Evolutionary conservation across 1,284 basidiomycete species (phyloP), one percentile per base, ranked within the genome.

Genomic region (Moesziomyces parantarcticus): DNA sequence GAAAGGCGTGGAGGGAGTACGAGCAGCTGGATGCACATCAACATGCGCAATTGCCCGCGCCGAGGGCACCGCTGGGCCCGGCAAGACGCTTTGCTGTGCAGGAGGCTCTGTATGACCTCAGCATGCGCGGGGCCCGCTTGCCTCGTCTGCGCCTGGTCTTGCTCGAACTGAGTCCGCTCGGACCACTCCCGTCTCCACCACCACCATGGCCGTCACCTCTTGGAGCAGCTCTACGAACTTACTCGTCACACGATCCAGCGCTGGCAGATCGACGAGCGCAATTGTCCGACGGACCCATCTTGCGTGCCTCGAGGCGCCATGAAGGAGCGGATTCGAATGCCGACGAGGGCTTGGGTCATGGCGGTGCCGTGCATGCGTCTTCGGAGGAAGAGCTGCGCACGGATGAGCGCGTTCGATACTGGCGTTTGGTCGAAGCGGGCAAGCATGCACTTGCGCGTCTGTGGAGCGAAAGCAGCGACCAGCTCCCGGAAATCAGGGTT

Each of bases 31-130:
- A 61, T 7, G 21, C 60, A 4, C 66, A 58, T 41, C 49, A 54
- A 10, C 59, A 69, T 21, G 61, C 54, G 10, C 61, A 51, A 3
- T 47, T 55, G 22, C 55, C 54, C 7, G 58, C 68, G 14, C 68
- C 68, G 9, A 50, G 68, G 0, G 61, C 68, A n/a, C 68, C 68
- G 20, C 62, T 48, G 9, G 61, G 58, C 1, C 68, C 68, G 25
- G 61, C 62, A 23, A 57, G 68, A 44, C 34, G 68, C 10, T 71
- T 71, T 14, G 68, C 68, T 0, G 68, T 64, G 3, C 68, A 71
- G 23, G 62, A 71, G 44, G 68, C 68, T 14, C 45, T 71, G 13
- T 66, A 71, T 45, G 58, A 65, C 23, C 56, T 71, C 0, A 62
- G 58, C 3, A 34, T 40, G 1, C 58, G 61, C 32, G 61, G 62